Evolutionary conservation across 495 filamentous ascomycete genomes (phyloP).

Genomic region (Melanomma pulvis-pyrius): DNA sequence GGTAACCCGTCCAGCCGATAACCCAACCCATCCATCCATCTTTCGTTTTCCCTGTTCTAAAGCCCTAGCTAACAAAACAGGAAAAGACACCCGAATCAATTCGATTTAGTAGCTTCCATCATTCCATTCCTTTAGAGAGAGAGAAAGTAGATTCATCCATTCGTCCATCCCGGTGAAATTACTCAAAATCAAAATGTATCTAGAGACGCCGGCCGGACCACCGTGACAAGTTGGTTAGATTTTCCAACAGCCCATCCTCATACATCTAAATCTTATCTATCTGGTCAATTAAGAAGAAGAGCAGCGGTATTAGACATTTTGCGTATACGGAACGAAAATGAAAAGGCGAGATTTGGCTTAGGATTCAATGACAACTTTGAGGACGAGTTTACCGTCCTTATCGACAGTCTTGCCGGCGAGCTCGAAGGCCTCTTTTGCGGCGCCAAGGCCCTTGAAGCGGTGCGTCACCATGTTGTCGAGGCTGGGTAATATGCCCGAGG

Average conservation of each 20-base stretch:
- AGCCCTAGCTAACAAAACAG: neutral
- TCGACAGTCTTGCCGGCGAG: slow-evolving; percentile 40
- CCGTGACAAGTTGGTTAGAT: neutral
- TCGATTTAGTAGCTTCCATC: slow-evolving; percentile 18
- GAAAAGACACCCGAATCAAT: neutral
- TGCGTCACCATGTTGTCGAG: slow-evolving; percentile 43
- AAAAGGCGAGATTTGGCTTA: slow-evolving; percentile 2
- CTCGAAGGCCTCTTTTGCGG: slow-evolving; percentile 42
- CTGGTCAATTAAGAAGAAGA: slow-evolving; percentile 11
- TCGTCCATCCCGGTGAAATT: neutral
- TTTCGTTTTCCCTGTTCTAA: neutral
- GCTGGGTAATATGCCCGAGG: slow-evolving; percentile 36
- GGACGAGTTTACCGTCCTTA: slow-evolving; percentile 40
- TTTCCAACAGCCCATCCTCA: neutral
- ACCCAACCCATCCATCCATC: neutral
- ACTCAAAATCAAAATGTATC: neutral
- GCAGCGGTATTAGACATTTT: slow-evolving; percentile 1
- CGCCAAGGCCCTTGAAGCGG: slow-evolving; percentile 38
- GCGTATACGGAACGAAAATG: neutral
- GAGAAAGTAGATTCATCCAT: neutral
- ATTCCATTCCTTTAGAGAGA: neutral
- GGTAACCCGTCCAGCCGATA: neutral
- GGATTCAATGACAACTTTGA: slow-evolving; percentile 40
- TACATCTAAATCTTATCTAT: slow-evolving; percentile 27
- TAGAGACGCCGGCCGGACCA: slow-evolving; percentile 14